Base-by-base conservation (phyloP, 2,329 filamentous ascomycete genomes). In the Colletotrichum tofieldiae region DNA sequence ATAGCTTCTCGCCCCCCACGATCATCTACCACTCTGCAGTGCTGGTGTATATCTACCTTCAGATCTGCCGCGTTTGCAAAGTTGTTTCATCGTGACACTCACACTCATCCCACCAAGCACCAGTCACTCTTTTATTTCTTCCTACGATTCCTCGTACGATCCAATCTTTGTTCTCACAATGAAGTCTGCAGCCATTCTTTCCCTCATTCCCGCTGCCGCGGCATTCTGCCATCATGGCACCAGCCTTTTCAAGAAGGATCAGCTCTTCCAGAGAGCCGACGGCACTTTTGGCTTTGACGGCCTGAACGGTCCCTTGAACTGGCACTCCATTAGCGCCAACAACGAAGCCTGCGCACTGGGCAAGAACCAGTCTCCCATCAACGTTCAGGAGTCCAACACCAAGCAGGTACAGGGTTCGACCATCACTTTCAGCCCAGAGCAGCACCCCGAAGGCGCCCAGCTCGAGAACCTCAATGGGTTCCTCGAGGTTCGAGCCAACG, bases 311-410 rank as follows among this genome's bases (percentile, higher is more conserved):
- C 88, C 88, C 0, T 79, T 88, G 65, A 87, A 86, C 78, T 90
- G 88, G 88, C 82, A 85, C 43, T 80, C 80, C 3, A 79, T 90
- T 26, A 79, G 82, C 55, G 79, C 81, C n/a, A 75, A 73, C 45
- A 89, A 89, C 78, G 76, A 78, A 18, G 78, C 81, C 16, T 91
- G 89, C 77, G 84, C 83, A 45, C 79, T 77, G 2, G 88, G 89
- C 41, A 82, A 76, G 26, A 80, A 82, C 67, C 89, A 91, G 78
- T 90, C 88, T 0, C 89, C 89, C 65, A 89, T 91, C 78, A 85
- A 89, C 77, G 79, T 91, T 72, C 79, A 77, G 20, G 65, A 78
- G 11, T 60, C 49, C 54, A 74, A 75, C 59, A 72, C 71, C 67
- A 75, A 67, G 11, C 67, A 72, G 2, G 74, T 75, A 0, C 68